Evolutionary conservation across 1,284 basidiomycete species (phyloP), one percentile per base, ranked within the genome.

Genomic region (Inonotus obliquus): DNA sequence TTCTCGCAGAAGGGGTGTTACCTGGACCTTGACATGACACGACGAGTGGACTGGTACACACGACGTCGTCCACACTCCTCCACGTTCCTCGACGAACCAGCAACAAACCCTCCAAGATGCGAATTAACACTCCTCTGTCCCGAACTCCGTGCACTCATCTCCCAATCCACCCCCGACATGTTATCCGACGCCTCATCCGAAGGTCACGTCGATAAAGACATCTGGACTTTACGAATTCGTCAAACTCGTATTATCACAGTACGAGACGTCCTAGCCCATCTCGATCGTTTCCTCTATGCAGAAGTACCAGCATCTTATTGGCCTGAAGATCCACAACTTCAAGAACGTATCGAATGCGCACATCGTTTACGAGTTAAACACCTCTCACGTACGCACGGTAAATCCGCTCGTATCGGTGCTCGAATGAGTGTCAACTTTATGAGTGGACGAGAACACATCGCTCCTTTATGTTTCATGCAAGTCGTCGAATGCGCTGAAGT

Each of bases 11-110:
- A 49, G 13, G 41, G 41, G 11, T 48, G 52, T 39, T 44, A 27
- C 51, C 52, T 60, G 27, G 59, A 60, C 59, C 52, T 60, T 29
- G 59, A 60, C 35, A 60, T 60, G 59, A 54, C 59, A 4, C 41
- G 39, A 17, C 59, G 59, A 38, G 29, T 60, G 27, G 59, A 60
- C 59, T 60, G 59, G 59, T 39, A 41, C 29, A 9, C 48, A 14
- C 10, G 21, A 6, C 25, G 23, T 9, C 5, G 23, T 21, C 21
- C 21, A 13, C 19, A 21, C 1, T 14, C 13, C 48, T 29, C 27
- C 9, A 7, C 54, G 4, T 49, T 59, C 27, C 47, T 59, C 32
- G 57, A 59, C 47, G 47, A 59, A 38, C 57, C 57, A 3, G 57
- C 57, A 14, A 51, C 57, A 1, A 59, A 35, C 11, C 57, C 57